A percentile compares a stretch with the other conserved stretches of the same genome.
Evolutionary conservation across 768 basidiomycete species (phyloP).

Genomic region (Floccularia luteovirens): DNA sequence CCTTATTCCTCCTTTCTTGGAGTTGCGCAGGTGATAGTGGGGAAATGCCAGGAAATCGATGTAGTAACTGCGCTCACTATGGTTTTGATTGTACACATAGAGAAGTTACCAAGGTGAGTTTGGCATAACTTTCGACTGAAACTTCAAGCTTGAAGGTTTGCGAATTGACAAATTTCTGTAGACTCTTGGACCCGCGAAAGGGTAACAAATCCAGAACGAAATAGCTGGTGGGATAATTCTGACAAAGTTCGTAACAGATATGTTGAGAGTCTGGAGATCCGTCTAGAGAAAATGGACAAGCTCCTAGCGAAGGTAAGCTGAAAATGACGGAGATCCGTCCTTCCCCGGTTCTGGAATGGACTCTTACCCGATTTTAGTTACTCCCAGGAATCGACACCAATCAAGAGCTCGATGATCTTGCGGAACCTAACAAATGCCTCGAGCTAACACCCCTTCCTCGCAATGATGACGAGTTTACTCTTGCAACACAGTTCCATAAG

Average conservation of each 20-base stretch:
- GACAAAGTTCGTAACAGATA: constrained; percentile 41
- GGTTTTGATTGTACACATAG: constrained; percentile 59
- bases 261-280: constrained; percentile 53
- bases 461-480: constrained; percentile 19
- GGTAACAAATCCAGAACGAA: constrained; percentile 24
- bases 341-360: constrained; percentile 1
- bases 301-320: constrained; percentile 42
- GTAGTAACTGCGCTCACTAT: constrained; percentile 56
- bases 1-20: constrained; percentile 4
- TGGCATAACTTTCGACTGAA: background rate
- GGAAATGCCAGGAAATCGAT: constrained; percentile 52
- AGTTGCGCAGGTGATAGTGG: constrained; percentile 55
- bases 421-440: constrained; percentile 27
- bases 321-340: background rate
- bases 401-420: constrained; percentile 41
- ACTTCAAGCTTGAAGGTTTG: constrained; percentile 1
- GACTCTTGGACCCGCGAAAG: constrained; percentile 58
- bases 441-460: constrained; percentile 17
- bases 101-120: constrained; percentile 59
- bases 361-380: constrained; percentile 7
- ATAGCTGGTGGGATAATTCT: constrained; percentile 1
- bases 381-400: constrained; percentile 59
- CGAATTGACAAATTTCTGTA: constrained; percentile 8
- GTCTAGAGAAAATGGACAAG: constrained; percentile 59
- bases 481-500: constrained; percentile 23